Conservation (phyloP, 176 grass and related monocot genomes). For the Zea luxurians region DNA sequence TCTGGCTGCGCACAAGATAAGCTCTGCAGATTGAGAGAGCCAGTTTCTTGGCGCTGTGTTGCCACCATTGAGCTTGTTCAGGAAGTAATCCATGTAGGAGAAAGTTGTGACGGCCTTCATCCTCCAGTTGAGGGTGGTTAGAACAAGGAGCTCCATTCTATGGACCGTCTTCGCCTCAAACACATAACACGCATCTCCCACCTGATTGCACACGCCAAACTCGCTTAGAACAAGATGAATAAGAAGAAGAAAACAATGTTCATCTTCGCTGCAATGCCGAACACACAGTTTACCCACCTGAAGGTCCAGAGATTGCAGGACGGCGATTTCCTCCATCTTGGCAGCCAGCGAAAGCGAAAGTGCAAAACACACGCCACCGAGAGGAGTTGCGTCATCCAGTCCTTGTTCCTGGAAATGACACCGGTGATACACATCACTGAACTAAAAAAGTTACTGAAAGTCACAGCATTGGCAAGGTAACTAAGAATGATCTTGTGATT, state of each 20-base stretch:
- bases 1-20: constrained; percentile 59
- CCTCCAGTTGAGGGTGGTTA: no score
- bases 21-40: constrained; percentile 42
- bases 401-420: constrained; percentile 61
- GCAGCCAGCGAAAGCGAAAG: constrained; percentile 46
- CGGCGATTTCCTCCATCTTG: constrained; percentile 82
- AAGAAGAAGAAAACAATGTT: neutral
- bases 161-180: no score
- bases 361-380: constrained; percentile 70
- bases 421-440: neutral
- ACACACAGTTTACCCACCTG: constrained; percentile 46
- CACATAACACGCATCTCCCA: constrained; percentile 40
- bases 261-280: neutral
- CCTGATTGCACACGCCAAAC: constrained; percentile 37
- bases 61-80: no score
- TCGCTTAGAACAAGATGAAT: constrained; percentile 20
- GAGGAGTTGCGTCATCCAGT: constrained; percentile 82
- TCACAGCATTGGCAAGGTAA: no score
- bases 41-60: constrained; percentile 30
- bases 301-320: constrained; percentile 65
- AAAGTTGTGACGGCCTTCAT: no score
- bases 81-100: no score
- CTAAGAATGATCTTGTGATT: neutral
- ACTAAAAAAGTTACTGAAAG: neutral
- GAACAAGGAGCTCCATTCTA: no score